phyloP scores from a whole-genome alignment of 768 basidiomycete species.

The Lactarius evosmus region DNA sequence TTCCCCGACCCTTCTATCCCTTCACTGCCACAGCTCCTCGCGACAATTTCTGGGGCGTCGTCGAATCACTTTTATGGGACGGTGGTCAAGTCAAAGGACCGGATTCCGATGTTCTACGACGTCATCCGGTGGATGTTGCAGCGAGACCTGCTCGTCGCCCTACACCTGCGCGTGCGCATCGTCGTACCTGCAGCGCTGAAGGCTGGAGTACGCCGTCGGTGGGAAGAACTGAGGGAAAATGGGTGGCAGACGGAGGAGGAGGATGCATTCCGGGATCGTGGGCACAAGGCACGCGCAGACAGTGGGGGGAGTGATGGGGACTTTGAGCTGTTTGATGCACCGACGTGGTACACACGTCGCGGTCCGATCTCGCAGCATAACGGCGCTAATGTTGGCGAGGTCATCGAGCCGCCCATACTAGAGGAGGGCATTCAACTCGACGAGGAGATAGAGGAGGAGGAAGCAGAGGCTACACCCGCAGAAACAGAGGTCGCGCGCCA shows the following conservation, averaged over 20 bases:
- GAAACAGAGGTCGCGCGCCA: conserved; percentile 34
- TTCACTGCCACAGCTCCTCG: conserved; percentile 67
- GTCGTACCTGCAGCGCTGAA: conserved; percentile 79
- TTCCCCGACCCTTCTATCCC: conserved; percentile 64
- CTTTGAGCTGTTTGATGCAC: conserved; percentile 18
- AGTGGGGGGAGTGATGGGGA: conserved; percentile 18
- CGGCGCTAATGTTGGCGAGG: conserved; percentile 33
- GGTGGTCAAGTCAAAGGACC: conserved; percentile 65
- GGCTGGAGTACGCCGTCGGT: conserved; percentile 49
- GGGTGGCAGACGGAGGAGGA: conserved; percentile 34
- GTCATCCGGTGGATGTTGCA: conserved; percentile 91
- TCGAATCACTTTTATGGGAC: conserved; percentile 79
- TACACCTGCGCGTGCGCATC: conserved; percentile 83
- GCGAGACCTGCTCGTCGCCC: conserved; percentile 76
- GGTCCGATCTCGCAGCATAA: conserved; percentile 38
- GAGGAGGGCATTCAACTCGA: conserved; percentile 37
- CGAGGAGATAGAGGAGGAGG: conserved; percentile 31
- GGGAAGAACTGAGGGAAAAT: conserved; percentile 38
- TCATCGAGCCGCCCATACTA: conserved; percentile 31
- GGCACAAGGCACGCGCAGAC: conserved; percentile 9
- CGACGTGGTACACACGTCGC: conserved; percentile 45
- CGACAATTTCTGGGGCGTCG: conserved; percentile 66
- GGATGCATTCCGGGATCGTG: conserved; percentile 6
- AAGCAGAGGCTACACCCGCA: conserved; percentile 31
- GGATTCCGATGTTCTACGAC: conserved; percentile 68